Conservation (phyloP, 352 stramenopile genomes). For the Pilasporangium apinafurcum region DNA sequence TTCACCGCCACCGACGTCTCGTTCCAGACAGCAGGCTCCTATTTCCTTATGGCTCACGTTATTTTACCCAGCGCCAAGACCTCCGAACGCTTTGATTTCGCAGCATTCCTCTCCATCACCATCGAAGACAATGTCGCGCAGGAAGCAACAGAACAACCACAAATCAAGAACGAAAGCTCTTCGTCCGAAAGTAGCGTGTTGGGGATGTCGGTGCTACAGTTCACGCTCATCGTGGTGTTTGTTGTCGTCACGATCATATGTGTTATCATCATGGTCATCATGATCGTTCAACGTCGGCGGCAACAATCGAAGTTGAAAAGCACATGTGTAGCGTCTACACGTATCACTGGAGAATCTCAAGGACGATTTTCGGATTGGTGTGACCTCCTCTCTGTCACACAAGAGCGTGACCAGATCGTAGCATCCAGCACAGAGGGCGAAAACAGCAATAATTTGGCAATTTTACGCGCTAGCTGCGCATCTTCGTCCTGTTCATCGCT, state of each 20-base stretch:
- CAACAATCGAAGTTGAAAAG: constrained; percentile 2
- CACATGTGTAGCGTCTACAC: constrained; percentile 1
- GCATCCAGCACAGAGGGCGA: too few relatives aligned
- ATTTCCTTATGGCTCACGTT: constrained; percentile 25
- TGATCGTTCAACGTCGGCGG: constrained; percentile 5
- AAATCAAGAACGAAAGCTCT: not conserved
- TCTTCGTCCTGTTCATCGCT: constrained; percentile 19
- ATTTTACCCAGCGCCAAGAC: constrained; percentile 9
- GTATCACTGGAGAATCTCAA: constrained; percentile 12
- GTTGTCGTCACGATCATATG: constrained; percentile 14
- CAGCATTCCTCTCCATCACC: constrained; percentile 10
- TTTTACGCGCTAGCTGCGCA: constrained; percentile 34
- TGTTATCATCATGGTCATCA: constrained; percentile 7
- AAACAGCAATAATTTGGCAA: constrained; percentile 36
- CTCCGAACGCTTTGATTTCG: constrained; percentile 24
- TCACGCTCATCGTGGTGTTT: constrained; percentile 13
- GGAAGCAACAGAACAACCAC: not conserved
- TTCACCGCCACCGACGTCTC: constrained; percentile 13
- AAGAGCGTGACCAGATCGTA: too few relatives aligned
- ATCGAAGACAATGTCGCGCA: constrained; percentile 1
- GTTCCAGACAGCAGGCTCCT: constrained; percentile 16
- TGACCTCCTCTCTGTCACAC: constrained; percentile 33
- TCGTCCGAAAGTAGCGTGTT: not conserved
- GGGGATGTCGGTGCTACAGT: constrained; percentile 14
- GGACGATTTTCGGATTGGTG: constrained; percentile 37